Base-by-base conservation (phyloP, 495 filamentous ascomycete species). In the Hyaloscypha bicolor region DNA sequence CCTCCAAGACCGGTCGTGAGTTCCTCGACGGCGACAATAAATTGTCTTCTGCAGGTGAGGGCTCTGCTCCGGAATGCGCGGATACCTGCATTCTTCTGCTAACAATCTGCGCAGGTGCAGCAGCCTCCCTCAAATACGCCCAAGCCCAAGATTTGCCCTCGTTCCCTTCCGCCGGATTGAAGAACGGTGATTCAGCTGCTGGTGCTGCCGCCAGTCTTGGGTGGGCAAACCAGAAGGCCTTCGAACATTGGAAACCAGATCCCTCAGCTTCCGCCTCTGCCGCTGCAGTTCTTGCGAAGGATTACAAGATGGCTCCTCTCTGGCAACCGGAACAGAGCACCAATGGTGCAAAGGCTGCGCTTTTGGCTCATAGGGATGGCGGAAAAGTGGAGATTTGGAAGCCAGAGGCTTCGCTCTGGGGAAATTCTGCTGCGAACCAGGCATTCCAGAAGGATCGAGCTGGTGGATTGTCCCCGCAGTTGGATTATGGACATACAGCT, bases 201-300 rank as follows among this genome's bases (percentile, higher is more conserved):
- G 86, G 86, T 60, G 87, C 90, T 42, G 93, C 92, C 55, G 90
- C 90, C 16, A 85, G 80, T 53, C 80, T 95, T 21, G 91, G 91
- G 31, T 90, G 92, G 82, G 81, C 87, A 31, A 88, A 88, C 71
- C 83, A 85, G 62, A 90, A 85, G 69, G 75, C 86, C 0, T 77
- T 85, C 32, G 84, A 87, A 74, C 72, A 78, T 73, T 90, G 86
- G 86, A 89, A 81, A 68, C 87, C 87, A 16, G 80, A 83, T 39
- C 78, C 81, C 42, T 85, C 85, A 21, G 74, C 86, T 30, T 84
- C 87, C 32, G 90, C 91, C 55, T 87, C 87, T 64, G 85, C 87
- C 45, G 91, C 92, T 22, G 90, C 91, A 19, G 72, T 85, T 25
- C 78, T 87, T 55, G 91, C 89, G 14, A 87, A 88, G 71, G 88